Evolutionary conservation across 768 basidiomycete species (phyloP).

Genomic region (Pleurotus tuoliensis): DNA sequence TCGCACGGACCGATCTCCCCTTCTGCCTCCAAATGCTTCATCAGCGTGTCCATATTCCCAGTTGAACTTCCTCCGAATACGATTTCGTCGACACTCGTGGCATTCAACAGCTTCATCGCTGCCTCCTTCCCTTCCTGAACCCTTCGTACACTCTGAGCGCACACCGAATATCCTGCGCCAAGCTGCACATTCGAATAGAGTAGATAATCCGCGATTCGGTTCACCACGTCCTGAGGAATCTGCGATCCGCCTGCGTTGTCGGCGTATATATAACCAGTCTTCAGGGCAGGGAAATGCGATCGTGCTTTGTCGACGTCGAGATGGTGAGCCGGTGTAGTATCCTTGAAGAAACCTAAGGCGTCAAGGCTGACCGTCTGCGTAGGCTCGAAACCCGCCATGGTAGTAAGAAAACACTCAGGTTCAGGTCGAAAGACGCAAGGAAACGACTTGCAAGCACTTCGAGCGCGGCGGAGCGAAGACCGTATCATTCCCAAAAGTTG

Average conservation of each 20-base stretch:
- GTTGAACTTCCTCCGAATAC: conserved; percentile 67
- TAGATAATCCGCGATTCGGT: conserved; percentile 64
- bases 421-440: too few relatives aligned
- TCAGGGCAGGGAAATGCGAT: conserved; percentile 59
- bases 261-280: conserved; percentile 58
- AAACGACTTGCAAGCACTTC: too few relatives aligned
- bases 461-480: too few relatives aligned
- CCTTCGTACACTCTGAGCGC: conserved; percentile 42
- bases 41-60: conserved; percentile 62
- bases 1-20: conserved; percentile 45
- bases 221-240: conserved; percentile 43
- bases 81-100: conserved; percentile 54
- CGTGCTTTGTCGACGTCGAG: conserved; percentile 51
- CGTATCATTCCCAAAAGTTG: too few relatives aligned
- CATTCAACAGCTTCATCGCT: conserved; percentile 60
- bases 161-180: conserved; percentile 66
- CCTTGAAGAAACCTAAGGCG: too few relatives aligned
- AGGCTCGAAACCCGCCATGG: background rate
- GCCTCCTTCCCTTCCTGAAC: conserved; percentile 45
- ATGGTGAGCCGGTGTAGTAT: background rate
- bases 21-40: conserved; percentile 52
- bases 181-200: conserved; percentile 70
- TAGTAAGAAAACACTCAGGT: background rate
- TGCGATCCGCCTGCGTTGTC: conserved; percentile 81
- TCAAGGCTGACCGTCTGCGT: too few relatives aligned